Evolutionary conservation across 345 rosid species (phyloP), one percentile per base, ranked within the genome.

Genomic region (Adansonia digitata): DNA sequence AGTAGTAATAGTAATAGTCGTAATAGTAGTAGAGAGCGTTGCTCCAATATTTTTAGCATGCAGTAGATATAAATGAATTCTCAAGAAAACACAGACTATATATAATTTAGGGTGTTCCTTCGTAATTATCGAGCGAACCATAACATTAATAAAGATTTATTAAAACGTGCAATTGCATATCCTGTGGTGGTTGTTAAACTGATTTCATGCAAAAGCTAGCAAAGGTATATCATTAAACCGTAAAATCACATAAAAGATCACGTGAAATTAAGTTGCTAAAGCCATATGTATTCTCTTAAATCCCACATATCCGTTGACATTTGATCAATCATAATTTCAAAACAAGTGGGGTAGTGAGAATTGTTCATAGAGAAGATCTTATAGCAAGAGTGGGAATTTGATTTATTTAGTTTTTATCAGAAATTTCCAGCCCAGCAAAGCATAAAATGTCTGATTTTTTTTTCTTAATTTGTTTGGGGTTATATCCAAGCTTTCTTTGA

Each of bases 271-370:
- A 59, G 64, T 59, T 59, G 64, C 39, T 59, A 27, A 59, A 74
- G 82, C 73, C 71, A 73, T 31, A 17, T 62, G 35, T 66, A 29
- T 42, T 65, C 51, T 22, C 69, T 66, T 66, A 34, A 63, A 62
- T 63, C 45, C 0, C 63, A 20, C 49, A 43, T 52, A n/a, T n/a
- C 67, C n/a, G 29, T 51, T 69, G 56, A 59, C 78, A 78, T 77
- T 73, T 68, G 72, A 76, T 71, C 27, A 74, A 87, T 85, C 79
- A 84, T 86, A 78, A 77, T 61, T 67, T 69, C 84, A 81, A 72
- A 80, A 82, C 81, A 80, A 81, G 86, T 79, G 80, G 84, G 82
- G 76, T 61, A 69, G 46, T 75, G 64, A n/a, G n/a, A 78, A 79
- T 81, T 20, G 80, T 81, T 83, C 39, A 61, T 61, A 46, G 49